A percentile compares a stretch with the other conserved stretches of the same genome.
Evolutionary conservation across 768 basidiomycete species (phyloP).

Genomic region (Phylloporus arenicola): DNA sequence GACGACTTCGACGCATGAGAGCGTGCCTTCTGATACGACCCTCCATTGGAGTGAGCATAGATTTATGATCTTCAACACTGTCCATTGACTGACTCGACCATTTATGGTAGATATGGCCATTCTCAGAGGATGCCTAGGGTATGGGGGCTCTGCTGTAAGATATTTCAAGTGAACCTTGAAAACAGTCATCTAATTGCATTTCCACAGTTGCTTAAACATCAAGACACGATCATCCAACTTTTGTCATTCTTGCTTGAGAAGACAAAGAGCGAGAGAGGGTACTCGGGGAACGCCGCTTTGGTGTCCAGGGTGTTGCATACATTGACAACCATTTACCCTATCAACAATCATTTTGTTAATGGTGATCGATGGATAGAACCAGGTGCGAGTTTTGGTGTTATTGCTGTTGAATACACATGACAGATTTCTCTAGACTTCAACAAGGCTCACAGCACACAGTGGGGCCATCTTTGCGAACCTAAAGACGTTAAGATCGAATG

Average conservation of each 20-base stretch:
- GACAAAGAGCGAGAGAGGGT: constrained; percentile 86
- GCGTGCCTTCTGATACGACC: constrained; percentile 79
- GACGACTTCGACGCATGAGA: constrained; percentile 69
- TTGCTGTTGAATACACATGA: constrained; percentile 3
- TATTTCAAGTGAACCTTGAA: neutral
- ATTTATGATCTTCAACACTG: neutral
- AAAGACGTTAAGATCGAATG: constrained; percentile 82
- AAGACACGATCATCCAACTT: constrained; percentile 56
- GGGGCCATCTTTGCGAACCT: constrained; percentile 77
- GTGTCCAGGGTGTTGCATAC: constrained; percentile 72
- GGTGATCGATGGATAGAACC: constrained; percentile 71
- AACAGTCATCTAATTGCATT: neutral
- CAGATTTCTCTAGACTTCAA: constrained; percentile 47
- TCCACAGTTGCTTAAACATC: constrained; percentile 64
- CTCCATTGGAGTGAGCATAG: constrained; percentile 80
- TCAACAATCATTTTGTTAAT: constrained; percentile 79
- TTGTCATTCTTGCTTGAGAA: constrained; percentile 65
- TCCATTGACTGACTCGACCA: constrained; percentile 1
- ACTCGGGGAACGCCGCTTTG: constrained; percentile 71
- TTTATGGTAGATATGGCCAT: constrained; percentile 62
- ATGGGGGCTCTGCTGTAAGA: constrained; percentile 60
- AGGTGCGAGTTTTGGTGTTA: constrained; percentile 39
- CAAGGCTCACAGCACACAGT: constrained; percentile 55
- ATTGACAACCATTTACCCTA: constrained; percentile 67
- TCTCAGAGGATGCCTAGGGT: constrained; percentile 75